Percentiles rank a stretch among this genome's conserved stretches.
Evolutionary conservation across 2,329 filamentous ascomycete genomes (phyloP).

Genomic region (Diplodia sapinea): DNA sequence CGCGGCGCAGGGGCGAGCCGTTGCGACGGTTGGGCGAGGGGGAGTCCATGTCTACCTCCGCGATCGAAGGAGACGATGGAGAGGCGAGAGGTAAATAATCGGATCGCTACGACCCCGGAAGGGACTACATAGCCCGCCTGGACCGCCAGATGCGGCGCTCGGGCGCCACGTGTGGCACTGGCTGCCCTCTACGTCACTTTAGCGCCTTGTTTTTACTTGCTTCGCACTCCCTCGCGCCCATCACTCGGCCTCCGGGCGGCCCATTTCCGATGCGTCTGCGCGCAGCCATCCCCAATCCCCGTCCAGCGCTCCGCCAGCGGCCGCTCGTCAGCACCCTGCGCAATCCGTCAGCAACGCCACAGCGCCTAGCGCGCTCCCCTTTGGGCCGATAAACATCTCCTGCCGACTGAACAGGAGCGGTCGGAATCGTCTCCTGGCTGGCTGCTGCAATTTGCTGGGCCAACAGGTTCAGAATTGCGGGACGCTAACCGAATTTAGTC

Average conservation of each 20-base stretch:
- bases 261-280: slow-evolving; percentile 2
- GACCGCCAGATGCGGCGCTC: slow-evolving; percentile 16
- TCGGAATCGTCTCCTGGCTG: not conserved
- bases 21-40: slow-evolving; percentile 11
- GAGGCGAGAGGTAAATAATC: slow-evolving; percentile 14
- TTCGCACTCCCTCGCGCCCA: not conserved
- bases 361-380: not conserved
- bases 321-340: not conserved
- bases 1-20: slow-evolving; percentile 14
- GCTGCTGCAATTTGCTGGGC: slow-evolving; percentile 2
- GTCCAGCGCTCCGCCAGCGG: not conserved
- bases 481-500: slow-evolving; percentile 14
- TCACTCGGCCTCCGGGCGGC: not conserved
- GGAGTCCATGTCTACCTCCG: slow-evolving; percentile 15
- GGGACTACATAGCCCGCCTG: slow-evolving; percentile 5
- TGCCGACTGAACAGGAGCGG: not conserved
- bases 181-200: slow-evolving; percentile 25
- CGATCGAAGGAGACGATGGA: not conserved
- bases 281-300: not conserved
- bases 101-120: slow-evolving; percentile 5
- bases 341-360: slow-evolving; percentile 15
- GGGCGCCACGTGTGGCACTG: slow-evolving; percentile 18
- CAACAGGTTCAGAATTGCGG: slow-evolving; percentile 3
- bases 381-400: not conserved
- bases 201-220: slow-evolving; percentile 4